Conservation (phyloP, 148 eudicot species). For the Silene uniflora region DNA sequence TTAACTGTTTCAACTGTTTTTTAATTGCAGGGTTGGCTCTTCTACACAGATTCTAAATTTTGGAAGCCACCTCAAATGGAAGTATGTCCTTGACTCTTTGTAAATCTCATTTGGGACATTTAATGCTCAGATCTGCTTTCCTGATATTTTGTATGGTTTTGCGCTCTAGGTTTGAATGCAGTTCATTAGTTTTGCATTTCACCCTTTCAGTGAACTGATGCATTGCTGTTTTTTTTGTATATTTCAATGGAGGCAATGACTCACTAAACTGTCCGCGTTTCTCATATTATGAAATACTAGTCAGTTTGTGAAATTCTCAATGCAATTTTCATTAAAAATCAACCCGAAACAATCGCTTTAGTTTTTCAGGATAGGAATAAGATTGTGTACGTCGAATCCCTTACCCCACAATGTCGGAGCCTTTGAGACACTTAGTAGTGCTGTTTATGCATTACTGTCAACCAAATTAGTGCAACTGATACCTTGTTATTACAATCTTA, state of each 20-base stretch:
- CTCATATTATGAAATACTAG: neutral
- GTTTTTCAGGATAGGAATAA: neutral
- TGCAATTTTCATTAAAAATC: neutral
- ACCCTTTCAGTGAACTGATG: neutral
- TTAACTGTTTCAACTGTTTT: constrained; percentile 8
- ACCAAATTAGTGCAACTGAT: constrained; percentile 11
- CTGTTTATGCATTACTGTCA: neutral
- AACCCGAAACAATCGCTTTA: neutral
- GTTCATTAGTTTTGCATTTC: no score
- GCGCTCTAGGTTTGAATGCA: no score
- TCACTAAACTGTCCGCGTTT: neutral
- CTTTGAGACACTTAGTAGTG: neutral
- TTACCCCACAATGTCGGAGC: neutral
- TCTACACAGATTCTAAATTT: constrained; percentile 78
- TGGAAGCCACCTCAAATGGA: constrained; percentile 98
- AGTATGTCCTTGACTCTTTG: constrained; percentile 45
- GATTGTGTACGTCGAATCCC: neutral
- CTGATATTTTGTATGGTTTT: neutral
- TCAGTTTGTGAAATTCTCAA: neutral
- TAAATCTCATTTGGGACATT: neutral
- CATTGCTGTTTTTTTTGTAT: neutral
- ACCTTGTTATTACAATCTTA: constrained; percentile 22
- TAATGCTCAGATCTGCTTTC: constrained; percentile 2
- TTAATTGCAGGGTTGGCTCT: constrained; percentile 88
- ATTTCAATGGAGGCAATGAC: neutral